Evolutionary conservation across 1,284 basidiomycete genomes (phyloP).

Genomic region (Apiotrichum veenhuisii): DNA sequence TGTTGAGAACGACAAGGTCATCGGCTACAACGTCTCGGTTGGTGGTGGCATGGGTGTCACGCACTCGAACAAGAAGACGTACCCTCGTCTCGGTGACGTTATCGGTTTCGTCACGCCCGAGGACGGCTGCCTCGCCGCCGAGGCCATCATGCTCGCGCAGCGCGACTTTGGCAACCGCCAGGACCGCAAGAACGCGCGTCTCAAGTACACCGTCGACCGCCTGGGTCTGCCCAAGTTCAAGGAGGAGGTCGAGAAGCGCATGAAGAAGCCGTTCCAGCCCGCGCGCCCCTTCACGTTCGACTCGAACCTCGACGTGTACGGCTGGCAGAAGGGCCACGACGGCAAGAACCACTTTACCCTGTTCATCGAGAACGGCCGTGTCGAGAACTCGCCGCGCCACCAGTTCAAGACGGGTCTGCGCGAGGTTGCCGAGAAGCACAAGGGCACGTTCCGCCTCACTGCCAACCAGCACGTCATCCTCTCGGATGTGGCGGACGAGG

Average conservation of each 20-base stretch:
- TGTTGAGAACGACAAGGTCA: constrained; percentile 67
- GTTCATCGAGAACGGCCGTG: constrained; percentile 96
- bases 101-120: constrained; percentile 91
- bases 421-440: constrained; percentile 91
- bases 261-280: constrained; percentile 74
- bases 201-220: constrained; percentile 96
- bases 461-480: constrained; percentile 94
- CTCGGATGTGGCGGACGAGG: constrained; percentile 71
- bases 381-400: constrained; percentile 83
- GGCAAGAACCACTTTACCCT: constrained; percentile 88
- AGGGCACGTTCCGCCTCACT: constrained; percentile 86
- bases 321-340: constrained; percentile 84
- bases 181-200: constrained; percentile 74
- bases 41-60: constrained; percentile 99
- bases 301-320: constrained; percentile 88
- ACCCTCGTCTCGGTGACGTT: constrained; percentile 81
- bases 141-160: constrained; percentile 90
- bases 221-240: constrained; percentile 85
- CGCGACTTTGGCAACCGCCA: constrained; percentile 92
- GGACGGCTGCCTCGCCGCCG: constrained; percentile 80
- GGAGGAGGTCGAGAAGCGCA: constrained; percentile 80
- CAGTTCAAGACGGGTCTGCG: constrained; percentile 91
- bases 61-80: constrained; percentile 98
- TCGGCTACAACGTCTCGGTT: constrained; percentile 84
- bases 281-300: constrained; percentile 77